Percentiles rank a stretch among this genome's conserved stretches.
phyloP scores from a whole-genome alignment of 2,329 filamentous ascomycete species.

The Penicillium sp. region DNA sequence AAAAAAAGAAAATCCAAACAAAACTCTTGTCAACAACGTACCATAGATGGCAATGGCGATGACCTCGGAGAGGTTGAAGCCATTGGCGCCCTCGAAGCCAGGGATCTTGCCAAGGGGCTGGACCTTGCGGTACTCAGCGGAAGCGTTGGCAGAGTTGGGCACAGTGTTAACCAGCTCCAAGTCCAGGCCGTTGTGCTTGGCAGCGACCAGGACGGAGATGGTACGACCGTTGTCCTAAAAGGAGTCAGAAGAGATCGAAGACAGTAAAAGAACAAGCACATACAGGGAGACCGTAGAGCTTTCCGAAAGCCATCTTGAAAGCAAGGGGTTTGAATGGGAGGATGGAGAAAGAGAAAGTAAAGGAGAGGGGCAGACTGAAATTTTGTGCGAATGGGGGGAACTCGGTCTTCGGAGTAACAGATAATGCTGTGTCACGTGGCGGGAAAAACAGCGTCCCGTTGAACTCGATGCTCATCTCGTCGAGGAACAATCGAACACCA shows the following conservation, averaged over 20 bases:
- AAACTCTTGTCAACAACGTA: conserved; percentile 57
- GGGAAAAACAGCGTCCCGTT: conserved; percentile 21
- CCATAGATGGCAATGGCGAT: conserved; percentile 97
- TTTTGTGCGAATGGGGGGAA: conserved; percentile 21
- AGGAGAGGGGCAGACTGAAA: conserved; percentile 24
- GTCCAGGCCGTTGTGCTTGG: conserved; percentile 96
- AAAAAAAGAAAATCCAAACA: conserved; percentile 15
- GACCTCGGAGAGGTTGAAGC: conserved; percentile 81
- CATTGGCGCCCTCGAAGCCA: conserved; percentile 87
- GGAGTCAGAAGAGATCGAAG: conserved; percentile 10
- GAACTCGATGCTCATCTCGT: conserved; percentile 6
- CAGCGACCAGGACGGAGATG: conserved; percentile 83
- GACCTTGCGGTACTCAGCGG: conserved; percentile 76
- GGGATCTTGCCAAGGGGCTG: conserved; percentile 90
- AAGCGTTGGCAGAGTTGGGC: conserved; percentile 51
- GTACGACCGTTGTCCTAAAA: conserved; percentile 82
- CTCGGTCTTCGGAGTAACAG: conserved; percentile 19
- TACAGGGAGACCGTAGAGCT: conserved; percentile 88
- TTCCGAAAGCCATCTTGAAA: conserved; percentile 89
- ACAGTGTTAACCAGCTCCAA: conserved; percentile 74
- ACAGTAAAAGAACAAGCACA: conserved; percentile 24
- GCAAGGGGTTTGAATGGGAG: conserved; percentile 17
- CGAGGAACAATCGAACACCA: conserved; percentile 17
- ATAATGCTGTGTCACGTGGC: conserved; percentile 21
- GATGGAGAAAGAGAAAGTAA: conserved; percentile 10